Evolutionary conservation across 352 stramenopile species (phyloP).

Genomic region (Peronosclerospora sorghi): DNA sequence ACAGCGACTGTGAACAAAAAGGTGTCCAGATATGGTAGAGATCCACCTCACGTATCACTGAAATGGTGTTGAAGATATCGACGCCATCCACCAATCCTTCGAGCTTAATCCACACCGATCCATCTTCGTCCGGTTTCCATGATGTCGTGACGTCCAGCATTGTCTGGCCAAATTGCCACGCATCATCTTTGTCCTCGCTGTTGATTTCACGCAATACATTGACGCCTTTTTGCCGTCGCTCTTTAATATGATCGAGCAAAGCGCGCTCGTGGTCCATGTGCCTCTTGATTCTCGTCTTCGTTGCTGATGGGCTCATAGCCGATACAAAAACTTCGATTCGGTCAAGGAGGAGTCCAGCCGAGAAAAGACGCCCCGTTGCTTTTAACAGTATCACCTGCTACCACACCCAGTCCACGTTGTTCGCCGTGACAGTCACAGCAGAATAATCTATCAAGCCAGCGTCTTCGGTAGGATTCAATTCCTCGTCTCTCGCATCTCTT

Average conservation of each 20-base stretch:
- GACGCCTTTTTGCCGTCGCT: constrained; percentile 32
- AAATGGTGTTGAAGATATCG: constrained; percentile 74
- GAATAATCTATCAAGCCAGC: constrained; percentile 46
- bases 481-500: constrained; percentile 1
- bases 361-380: constrained; percentile 61
- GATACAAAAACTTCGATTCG: constrained; percentile 52
- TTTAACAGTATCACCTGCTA: constrained; percentile 60
- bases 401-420: constrained; percentile 65
- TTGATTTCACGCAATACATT: constrained; percentile 61
- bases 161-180: constrained; percentile 66
- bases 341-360: constrained; percentile 46
- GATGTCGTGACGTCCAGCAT: constrained; percentile 69
- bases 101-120: constrained; percentile 74
- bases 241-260: constrained; percentile 43
- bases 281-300: constrained; percentile 18
- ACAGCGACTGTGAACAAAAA: constrained; percentile 59
- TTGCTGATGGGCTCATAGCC: constrained; percentile 5
- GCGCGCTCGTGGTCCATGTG: constrained; percentile 48
- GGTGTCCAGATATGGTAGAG: constrained; percentile 63
- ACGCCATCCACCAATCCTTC: constrained; percentile 66
- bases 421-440: constrained; percentile 24
- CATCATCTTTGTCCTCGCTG: constrained; percentile 37
- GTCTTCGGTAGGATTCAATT: background rate
- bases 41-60: constrained; percentile 71
- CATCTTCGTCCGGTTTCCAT: constrained; percentile 64